Percentiles rank a stretch among this genome's conserved stretches.
These are phyloP conservation scores for Phytophthora europaea DNA, from an alignment of 352 stramenopile genomes.

Conservation along the genomic window DNA sequence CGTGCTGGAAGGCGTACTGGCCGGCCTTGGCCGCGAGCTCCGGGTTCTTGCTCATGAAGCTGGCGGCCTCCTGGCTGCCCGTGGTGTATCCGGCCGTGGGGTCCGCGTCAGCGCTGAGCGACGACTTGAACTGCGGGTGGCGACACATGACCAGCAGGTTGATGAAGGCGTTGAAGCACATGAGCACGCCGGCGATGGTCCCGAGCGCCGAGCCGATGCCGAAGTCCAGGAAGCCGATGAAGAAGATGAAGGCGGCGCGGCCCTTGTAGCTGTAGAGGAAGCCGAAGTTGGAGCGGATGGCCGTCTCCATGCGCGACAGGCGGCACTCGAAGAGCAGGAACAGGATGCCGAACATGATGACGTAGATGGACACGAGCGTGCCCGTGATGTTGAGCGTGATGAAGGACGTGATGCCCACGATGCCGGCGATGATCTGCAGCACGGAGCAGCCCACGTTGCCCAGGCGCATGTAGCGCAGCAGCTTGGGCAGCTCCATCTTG, in stretches of 20 bases:
- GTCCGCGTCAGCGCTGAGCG: conserved; percentile 77
- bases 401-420: conserved; percentile 87
- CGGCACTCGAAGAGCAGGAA: conserved; percentile 91
- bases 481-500: conserved; percentile 91
- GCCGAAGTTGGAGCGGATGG: conserved; percentile 87
- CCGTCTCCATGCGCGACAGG: conserved; percentile 86
- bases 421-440: conserved; percentile 83
- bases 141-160: conserved; percentile 90
- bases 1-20: conserved; percentile 77
- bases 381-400: conserved; percentile 93
- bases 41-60: conserved; percentile 87
- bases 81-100: conserved; percentile 85
- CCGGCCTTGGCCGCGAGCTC: conserved; percentile 79
- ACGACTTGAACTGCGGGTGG: conserved; percentile 88
- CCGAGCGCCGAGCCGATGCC: conserved; percentile 87
- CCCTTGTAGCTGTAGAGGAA: conserved; percentile 92
- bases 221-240: conserved; percentile 91
- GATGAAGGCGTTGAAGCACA: conserved; percentile 90
- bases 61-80: conserved; percentile 82
- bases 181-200: conserved; percentile 78
- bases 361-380: conserved; percentile 90
- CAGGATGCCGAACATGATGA: conserved; percentile 90
- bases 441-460: conserved; percentile 88
- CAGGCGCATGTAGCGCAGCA: conserved; percentile 89
- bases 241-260: conserved; percentile 89